Evolutionary conservation across 2,329 filamentous ascomycete species (phyloP).

Genomic region (Penicillium sp.): DNA sequence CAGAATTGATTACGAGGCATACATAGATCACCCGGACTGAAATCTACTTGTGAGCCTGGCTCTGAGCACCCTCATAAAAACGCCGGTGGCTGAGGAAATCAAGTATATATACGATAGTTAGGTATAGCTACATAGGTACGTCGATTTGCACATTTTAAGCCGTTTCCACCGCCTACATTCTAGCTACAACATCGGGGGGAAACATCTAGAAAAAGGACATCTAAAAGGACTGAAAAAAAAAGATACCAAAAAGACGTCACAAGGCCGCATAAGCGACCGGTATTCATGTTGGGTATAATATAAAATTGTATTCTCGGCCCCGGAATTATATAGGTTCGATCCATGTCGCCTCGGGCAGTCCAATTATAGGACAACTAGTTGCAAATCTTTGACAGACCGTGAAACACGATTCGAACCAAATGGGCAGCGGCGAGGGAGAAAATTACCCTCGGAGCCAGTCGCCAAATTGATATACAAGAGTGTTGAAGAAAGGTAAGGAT

Average conservation of each 20-base stretch:
- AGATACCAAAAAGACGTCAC: background rate
- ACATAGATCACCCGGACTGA: too few relatives aligned
- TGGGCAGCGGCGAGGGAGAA: background rate
- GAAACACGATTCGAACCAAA: background rate
- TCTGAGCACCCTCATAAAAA: too few relatives aligned
- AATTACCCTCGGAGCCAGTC: background rate
- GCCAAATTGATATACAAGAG: conserved; percentile 9
- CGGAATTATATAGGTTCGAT: background rate
- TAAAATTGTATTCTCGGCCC: background rate
- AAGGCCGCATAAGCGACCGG: background rate
- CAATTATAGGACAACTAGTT: background rate
- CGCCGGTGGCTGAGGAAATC: too few relatives aligned
- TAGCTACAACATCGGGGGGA: background rate
- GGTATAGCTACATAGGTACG: background rate
- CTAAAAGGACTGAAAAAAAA: background rate
- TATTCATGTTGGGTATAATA: conserved; percentile 1
- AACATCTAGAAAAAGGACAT: background rate
- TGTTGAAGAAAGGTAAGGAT: background rate
- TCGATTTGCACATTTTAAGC: background rate
- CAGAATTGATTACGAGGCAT: too few relatives aligned
- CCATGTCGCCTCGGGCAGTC: background rate
- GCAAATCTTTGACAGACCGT: background rate
- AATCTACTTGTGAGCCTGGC: too few relatives aligned
- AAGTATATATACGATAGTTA: too few relatives aligned
- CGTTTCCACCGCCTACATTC: background rate